Evolutionary conservation across 768 basidiomycete species (phyloP), one percentile per base, ranked within the genome.

Genomic region (Royoungia palumana): DNA sequence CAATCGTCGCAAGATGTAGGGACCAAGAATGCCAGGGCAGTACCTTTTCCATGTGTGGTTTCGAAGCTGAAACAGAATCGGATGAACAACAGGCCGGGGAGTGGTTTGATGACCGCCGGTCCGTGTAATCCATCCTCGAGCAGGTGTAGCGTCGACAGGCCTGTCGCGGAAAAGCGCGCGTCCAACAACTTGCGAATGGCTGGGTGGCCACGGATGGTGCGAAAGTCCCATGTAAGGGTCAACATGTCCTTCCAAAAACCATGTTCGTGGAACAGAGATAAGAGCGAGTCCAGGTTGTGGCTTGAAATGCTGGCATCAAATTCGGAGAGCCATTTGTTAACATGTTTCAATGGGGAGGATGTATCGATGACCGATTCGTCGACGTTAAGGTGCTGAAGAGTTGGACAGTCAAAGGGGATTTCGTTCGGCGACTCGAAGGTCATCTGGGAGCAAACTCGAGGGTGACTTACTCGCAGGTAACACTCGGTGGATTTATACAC

Each of bases 11-110:
- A 30, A 5, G 71, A 61, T 12, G 61, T 61, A 5, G 69, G 56
- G 1, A 86, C 70, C 20, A 87, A 70, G 28, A 81, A 74, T 9
- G 71, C 72, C 27, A 87, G 64, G 4, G 81, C 83, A 1, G 73
- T 74, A 2, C 75, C 78, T 6, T 70, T 57, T 0, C 80, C 85
- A 1, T 75, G 62, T 2, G 61, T 50, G 5, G 72, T 71, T 6
- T 77, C 79, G 54, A 86, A 87, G 6, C 66, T 73, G 59, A 88
- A 83, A 46, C 77, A 62, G 27, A 75, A 65, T 24, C 76, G 75
- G 38, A 87, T 63, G 78, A 83, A 87, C 0, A 70, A 72, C 5
- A 87, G 49, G 54, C 79, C 82, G 0, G 79, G 72, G 47, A 70
- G 74, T 3, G 75, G 76, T 13, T 62, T 67, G 41, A 71, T 60